Evolutionary conservation across 805 yeast genomes (phyloP).

Genomic region (Cyberlindnera sargentensis): DNA sequence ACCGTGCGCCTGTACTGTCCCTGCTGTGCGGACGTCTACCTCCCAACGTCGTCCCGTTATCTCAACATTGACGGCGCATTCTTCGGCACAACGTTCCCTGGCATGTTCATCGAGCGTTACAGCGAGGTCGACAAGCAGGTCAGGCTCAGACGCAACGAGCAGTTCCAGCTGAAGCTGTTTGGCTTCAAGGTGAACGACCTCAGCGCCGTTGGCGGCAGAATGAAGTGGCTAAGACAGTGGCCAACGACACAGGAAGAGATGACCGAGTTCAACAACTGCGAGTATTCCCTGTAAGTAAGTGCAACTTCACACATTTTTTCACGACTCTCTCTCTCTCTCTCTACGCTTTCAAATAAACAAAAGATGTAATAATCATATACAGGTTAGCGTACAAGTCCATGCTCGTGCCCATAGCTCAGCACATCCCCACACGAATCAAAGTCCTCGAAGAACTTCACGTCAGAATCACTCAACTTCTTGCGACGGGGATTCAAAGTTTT

Average conservation of each 20-base stretch:
- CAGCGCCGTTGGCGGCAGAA: slow-evolving; percentile 82
- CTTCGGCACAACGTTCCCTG: slow-evolving; percentile 95
- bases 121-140: slow-evolving; percentile 84
- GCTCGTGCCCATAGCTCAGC: slow-evolving; percentile 1
- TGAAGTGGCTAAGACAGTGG: slow-evolving; percentile 85
- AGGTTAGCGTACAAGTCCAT: too few species aligned
- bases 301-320: too few species aligned
- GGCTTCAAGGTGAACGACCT: slow-evolving; percentile 78
- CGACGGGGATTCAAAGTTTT: slow-evolving; percentile 30
- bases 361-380: too few species aligned
- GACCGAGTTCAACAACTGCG: slow-evolving; percentile 58
- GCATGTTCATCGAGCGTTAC: slow-evolving; percentile 82
- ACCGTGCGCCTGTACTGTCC: slow-evolving; percentile 93
- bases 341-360: too few species aligned
- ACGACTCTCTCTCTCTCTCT: too few species aligned
- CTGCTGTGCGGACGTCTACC: slow-evolving; percentile 83
- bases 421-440: slow-evolving; percentile 22
- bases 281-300: slow-evolving; percentile 28
- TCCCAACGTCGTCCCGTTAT: slow-evolving; percentile 83
- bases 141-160: slow-evolving; percentile 35
- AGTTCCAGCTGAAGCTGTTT: slow-evolving; percentile 69
- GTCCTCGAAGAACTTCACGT: slow-evolving; percentile 20
- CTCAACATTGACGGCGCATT: slow-evolving; percentile 92
- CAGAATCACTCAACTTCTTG: slow-evolving; percentile 18
- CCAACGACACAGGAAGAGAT: slow-evolving; percentile 60